Base-by-base conservation (phyloP, 805 yeast species). In the Pichia nanzhaoensis region DNA sequence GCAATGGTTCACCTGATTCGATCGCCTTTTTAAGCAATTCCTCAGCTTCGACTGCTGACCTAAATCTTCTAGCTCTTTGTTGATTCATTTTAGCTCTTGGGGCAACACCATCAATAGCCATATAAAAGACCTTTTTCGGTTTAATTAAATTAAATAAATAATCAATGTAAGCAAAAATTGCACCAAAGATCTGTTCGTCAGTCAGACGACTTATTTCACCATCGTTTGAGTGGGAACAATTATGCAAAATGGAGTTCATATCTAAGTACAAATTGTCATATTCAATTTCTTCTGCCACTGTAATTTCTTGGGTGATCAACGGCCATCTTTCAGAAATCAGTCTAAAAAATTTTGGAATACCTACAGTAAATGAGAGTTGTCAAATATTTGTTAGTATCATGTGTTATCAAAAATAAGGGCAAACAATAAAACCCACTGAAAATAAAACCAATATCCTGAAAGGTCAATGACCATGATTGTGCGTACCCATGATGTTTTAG, bases 301-400 rank as follows among this genome's bases (percentile, higher is more conserved):
- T 88, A 52, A 91, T 80, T 58, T 80, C 70, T 65, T 89, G 95
- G 10, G 95, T 82, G 53, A 90, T 89, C 72, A 84, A 73, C 28
- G 99, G 99, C 97, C 98, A 93, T 80, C 99, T 80, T 69, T 93
- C 98, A 40, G 97, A 88, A 70, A 93, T 89, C 71, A 87, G 91
- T 67, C 96, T 80, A 66, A 88, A 93, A 64, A 91, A 93, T 61
- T 93, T 93, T 46, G 99, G 99, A 61, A 93, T 91, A 74, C 98
- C 98, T 84, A 73, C 70, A 37, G 4, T 17, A 34, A 14, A 32
- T 10, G 28, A 24, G 10, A 10, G 24, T 20, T 30, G 37, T 14
- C 36, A 30, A n/a, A 4, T 16, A 13, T 10, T 7, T n/a, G 33
- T 30, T 30, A 30, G 33, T 30, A 30, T 30, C 9, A 30, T 13